A percentile compares a stretch with the other conserved stretches of the same genome.
Conservation (phyloP, 805 yeast genomes). For the Candida qinlingensis region DNA sequence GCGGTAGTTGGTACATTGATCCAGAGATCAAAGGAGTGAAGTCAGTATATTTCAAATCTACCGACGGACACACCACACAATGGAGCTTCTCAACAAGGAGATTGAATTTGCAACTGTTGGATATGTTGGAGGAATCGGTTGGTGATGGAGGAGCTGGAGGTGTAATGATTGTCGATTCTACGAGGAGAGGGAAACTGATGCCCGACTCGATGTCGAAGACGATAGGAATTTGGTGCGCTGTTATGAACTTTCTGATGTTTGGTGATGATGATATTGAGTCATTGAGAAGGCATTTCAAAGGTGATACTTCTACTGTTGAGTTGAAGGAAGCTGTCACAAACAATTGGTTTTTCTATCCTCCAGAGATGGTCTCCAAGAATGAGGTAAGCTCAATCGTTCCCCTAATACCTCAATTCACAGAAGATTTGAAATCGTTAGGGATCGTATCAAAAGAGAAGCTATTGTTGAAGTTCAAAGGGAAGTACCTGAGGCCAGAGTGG, state of each 20-base stretch:
- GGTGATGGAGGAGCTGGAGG: conserved; percentile 32
- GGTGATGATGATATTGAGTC: conserved; percentile 22
- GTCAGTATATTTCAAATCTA: conserved; percentile 71
- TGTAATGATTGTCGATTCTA: conserved; percentile 69
- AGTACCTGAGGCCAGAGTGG: conserved; percentile 66
- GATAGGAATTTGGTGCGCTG: conserved; percentile 89
- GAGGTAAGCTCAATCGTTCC: conserved; percentile 49
- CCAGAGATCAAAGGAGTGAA: conserved; percentile 38
- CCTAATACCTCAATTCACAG: conserved; percentile 44
- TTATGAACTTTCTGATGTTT: conserved; percentile 51
- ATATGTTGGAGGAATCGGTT: conserved; percentile 28
- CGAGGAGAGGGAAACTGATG: conserved; percentile 76
- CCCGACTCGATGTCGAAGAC: conserved; percentile 89
- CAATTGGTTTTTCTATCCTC: conserved; percentile 44
- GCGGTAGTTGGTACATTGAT: conserved; percentile 81
- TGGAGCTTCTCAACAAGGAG: conserved; percentile 78
- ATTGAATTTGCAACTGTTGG: conserved; percentile 66
- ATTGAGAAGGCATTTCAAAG: neutral
- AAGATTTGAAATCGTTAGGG: conserved; percentile 35
- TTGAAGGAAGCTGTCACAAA: neutral
- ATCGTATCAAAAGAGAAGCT: conserved; percentile 33
- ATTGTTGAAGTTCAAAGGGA: conserved; percentile 29
- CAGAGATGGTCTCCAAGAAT: conserved; percentile 46
- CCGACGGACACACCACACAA: conserved; percentile 82
- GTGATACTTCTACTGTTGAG: neutral